Evolutionary conservation across 2,329 filamentous ascomycete genomes (phyloP).

Genomic region (Colletotrichum kahawae): DNA sequence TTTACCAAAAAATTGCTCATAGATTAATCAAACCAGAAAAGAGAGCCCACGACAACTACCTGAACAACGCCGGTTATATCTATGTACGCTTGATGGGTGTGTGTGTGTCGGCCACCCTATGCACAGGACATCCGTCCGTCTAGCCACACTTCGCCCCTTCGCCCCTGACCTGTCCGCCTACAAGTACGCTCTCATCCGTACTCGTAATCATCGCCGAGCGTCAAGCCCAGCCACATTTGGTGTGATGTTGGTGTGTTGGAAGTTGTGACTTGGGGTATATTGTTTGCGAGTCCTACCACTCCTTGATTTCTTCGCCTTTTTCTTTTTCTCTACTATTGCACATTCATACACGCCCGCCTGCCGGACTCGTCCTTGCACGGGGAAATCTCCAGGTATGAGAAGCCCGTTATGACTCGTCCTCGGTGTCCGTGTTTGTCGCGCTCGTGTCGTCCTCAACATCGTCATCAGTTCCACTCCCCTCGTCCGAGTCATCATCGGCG

Average conservation of each 20-base stretch:
- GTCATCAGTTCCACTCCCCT: constrained; percentile 81
- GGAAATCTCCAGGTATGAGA: background rate
- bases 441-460: constrained; percentile 76
- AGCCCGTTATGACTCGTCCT: constrained; percentile 56
- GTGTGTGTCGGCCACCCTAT: background rate
- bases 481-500: constrained; percentile 67
- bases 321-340: background rate
- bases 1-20: background rate
- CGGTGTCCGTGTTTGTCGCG: constrained; percentile 72
- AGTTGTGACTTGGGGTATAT: constrained; percentile 21
- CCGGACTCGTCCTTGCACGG: background rate
- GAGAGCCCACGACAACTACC: background rate
- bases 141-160: background rate
- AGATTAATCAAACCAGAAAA: background rate
- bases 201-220: background rate
- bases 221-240: background rate
- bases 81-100: background rate
- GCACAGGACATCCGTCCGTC: background rate
- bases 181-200: background rate
- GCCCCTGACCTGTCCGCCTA: background rate
- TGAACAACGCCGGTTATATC: background rate
- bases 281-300: constrained; percentile 2
- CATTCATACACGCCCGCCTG: background rate
- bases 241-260: background rate
- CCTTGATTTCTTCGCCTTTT: background rate